Evolutionary conservation across 257 asterid species (phyloP).

Genomic region (Schizonepeta tenuifolia): DNA sequence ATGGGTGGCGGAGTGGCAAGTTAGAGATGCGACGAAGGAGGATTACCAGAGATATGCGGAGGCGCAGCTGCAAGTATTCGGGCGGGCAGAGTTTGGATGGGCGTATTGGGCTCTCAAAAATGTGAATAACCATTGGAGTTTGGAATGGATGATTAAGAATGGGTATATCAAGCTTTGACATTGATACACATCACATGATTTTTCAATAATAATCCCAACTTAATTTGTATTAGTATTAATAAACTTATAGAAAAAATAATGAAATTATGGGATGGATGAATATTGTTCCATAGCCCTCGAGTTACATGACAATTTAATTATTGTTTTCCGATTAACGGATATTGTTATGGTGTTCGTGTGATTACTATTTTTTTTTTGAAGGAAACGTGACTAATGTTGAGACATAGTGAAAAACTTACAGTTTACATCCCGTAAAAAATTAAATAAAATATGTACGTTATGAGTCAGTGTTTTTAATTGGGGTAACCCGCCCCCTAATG

Average conservation of each 20-base stretch:
- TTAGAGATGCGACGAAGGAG: constrained; percentile 48
- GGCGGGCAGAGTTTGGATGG: constrained; percentile 72
- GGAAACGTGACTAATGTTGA: no score
- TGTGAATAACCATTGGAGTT: constrained; percentile 57
- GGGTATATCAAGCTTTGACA: constrained; percentile 57
- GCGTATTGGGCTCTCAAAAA: constrained; percentile 73
- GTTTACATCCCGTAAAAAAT: no score
- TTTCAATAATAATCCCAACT: neutral
- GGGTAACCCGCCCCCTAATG: no score
- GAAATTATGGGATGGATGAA: neutral
- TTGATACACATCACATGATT: neutral
- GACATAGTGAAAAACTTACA: no score
- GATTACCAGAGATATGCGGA: constrained; percentile 55
- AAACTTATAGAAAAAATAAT: neutral
- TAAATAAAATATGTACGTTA: no score
- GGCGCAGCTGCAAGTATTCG: constrained; percentile 66
- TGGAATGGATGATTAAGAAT: constrained; percentile 79
- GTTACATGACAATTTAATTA: no score
- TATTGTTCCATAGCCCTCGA: neutral
- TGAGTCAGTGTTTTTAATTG: no score
- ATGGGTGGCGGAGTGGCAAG: constrained; percentile 82
- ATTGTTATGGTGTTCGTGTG: no score
- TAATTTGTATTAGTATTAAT: neutral
- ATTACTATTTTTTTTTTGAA: no score
- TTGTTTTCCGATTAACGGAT: no score